Evolutionary conservation across 306 rosid genomes (phyloP), one percentile per base, ranked within the genome.

Genomic region (Carpinus fangiana): DNA sequence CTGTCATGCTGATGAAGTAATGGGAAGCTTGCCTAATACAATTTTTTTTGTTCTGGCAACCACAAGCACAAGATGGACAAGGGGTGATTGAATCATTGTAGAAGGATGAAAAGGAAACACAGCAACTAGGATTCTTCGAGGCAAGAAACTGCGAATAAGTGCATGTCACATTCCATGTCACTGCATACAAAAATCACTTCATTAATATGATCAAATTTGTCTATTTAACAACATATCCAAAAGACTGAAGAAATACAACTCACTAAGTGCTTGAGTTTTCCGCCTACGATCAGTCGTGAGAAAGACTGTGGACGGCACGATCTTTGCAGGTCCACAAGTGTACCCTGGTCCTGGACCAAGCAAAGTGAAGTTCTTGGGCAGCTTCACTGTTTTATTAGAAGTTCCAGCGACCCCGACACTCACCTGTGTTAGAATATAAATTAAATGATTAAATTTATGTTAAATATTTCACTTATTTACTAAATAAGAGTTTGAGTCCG

Each of bases 101-200:
- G 90, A 94, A 94, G 78, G 98, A 85, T 4, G 98, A 94, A 55
- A 94, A 77, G n/a, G 98, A 94, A 80, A 94, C 97, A 51, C 98
- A 94, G 67, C 98, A 94, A 69, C 94, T 94, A 8, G 98, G 98
- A 48, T 92, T 87, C 87, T 90, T 88, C 64, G 88, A 90, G 79
- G 98, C 96, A 73, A 94, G 90, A 81, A 92, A 90, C 64, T 94
- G 97, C 11, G 98, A 94, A 60, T 94, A 94, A 56, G 98, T 94
- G 54, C 98, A 94, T 51, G 97, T 94, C 70, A 88, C 98, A 59
- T 94, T 94, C 98, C 98, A 94, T 41, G 98, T 92, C 94, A 92
- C 98, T 94, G 89, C 86, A 90, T 28, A 57, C 20, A 79, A 74
- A 78, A 75, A 34, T 36, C 21, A 47, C 12, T 65, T 36, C 81